Evolutionary conservation across 2,329 filamentous ascomycete genomes (phyloP), one percentile per base, ranked within the genome.

Genomic region (Penicillium sp.): DNA sequence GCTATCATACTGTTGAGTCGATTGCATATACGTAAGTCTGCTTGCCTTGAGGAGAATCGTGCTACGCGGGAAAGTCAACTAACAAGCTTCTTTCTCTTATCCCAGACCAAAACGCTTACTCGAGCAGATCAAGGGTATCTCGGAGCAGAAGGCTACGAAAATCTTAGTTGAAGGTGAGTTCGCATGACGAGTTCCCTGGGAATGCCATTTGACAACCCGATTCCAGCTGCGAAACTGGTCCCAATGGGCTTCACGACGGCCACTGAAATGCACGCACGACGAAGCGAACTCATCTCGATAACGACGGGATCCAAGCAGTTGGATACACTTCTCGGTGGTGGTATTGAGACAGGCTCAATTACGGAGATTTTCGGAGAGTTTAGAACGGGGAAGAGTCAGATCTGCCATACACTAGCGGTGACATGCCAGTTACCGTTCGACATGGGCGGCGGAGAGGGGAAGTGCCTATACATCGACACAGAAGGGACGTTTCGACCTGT

Each of bases 231-330:
- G 1, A 99, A 97, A 78, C 86, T 98, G 56, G 95, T 99, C 0
- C 95, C 95, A 0, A 97, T 99, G 93, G 95, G 95, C 47, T 99
- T 99, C 76, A 99, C 96, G 1, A 99, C 95, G 0, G 95, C 95
- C 3, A 99, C 95, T 0, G 96, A 99, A 79, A 99, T 99, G 93
- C 96, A 99, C 75, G 92, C 94, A 70, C 90, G 95, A 67, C 89
- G 96, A 77, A 97, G 93, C 78, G 95, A 98, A 79, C 86, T 99
- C 62, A 99, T 99, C 69, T 97, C 93, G 15, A 97, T 99, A 68
- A 97, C 95, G 3, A 99, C 95, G 3, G 95, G 96, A 62, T 98
- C 95, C 8, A 99, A 99, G 81, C 93, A 97, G 73, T 86, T 99
- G 9, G 95, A 99, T 75, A 98, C 95, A 15, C 84, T 99, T 23